A percentile compares a stretch with the other conserved stretches of the same genome.
Evolutionary conservation across 2,329 filamentous ascomycete genomes (phyloP).

Genomic region (Trichoderma guizhouense): DNA sequence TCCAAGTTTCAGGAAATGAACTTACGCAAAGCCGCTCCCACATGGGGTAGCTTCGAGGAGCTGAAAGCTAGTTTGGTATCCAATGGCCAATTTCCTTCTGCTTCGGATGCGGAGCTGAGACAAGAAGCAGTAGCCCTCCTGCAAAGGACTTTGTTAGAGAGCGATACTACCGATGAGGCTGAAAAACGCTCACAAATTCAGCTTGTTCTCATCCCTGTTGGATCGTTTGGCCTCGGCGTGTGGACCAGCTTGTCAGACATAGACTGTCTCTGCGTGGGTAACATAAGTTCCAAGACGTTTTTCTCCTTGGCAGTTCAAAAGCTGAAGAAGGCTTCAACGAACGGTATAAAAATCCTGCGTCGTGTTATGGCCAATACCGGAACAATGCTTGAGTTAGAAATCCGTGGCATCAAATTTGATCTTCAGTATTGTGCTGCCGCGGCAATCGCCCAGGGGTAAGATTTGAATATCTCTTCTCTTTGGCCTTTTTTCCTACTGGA

Average conservation of each 20-base stretch:
- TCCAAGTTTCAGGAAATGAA: constrained; percentile 25
- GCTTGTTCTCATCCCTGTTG: constrained; percentile 58
- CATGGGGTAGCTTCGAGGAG: constrained; percentile 32
- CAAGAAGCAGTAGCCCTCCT: constrained; percentile 46
- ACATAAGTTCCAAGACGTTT: constrained; percentile 58
- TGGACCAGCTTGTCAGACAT: constrained; percentile 61
- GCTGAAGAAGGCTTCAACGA: constrained; percentile 44
- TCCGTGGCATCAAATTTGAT: constrained; percentile 58
- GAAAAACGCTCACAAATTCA: constrained; percentile 25
- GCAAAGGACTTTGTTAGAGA: constrained; percentile 39
- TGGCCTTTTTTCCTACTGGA: too few relatives aligned
- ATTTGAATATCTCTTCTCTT: neutral
- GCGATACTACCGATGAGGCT: constrained; percentile 20
- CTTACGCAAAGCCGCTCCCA: constrained; percentile 28
- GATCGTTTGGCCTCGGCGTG: constrained; percentile 61
- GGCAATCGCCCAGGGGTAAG: constrained; percentile 48
- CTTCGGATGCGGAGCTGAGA: constrained; percentile 41
- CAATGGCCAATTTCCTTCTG: constrained; percentile 44
- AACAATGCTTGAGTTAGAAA: constrained; percentile 61
- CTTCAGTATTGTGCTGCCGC: constrained; percentile 64
- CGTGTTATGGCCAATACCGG: constrained; percentile 57
- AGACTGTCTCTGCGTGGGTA: constrained; percentile 63
- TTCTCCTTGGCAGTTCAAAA: constrained; percentile 56
- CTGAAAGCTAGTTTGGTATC: constrained; percentile 39
- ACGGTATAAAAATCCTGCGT: constrained; percentile 50